Evolutionary conservation across 345 rosid species (phyloP), one percentile per base, ranked within the genome.

Genomic region (Gossypium australe): DNA sequence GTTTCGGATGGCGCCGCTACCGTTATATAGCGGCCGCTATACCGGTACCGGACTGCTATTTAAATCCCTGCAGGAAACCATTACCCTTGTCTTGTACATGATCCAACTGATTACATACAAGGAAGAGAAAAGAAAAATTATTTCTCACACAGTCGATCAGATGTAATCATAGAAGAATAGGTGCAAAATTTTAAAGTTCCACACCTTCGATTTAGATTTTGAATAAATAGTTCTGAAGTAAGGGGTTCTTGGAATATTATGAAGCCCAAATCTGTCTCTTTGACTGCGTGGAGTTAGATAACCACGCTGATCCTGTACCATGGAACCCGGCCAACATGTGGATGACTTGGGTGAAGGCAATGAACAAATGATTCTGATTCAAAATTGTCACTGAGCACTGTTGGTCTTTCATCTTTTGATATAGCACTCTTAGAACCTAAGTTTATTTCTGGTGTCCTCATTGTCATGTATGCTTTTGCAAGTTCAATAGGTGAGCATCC

Each of bases 251-350:
- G 88, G 87, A 75, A 92, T 82, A 82, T 82, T 86, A 60, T 75
- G 91, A 81, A 85, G 85, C 80, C 89, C 89, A 67, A 75, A 73
- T 78, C 86, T 85, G 61, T 80, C 85, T 79, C 90, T 88, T 81
- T 87, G 90, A 78, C 81, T 87, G 69, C 68, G 90, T 70, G 97
- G 97, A 70, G 97, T 91, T 71, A 76, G 67, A 83, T 81, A 88
- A 67, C 77, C 86, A 76, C 2, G 70, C 71, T 80, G 90, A 84
- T 87, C 91, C 67, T 76, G 85, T 76, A 87, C 82, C 80, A 77
- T 78, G 62, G 96, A 86, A 81, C 95, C 98, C 12, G 97, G 97
- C 98, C 97, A 94, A 77, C 90, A 73, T 61, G 85, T 64, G 22
- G 88, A 84, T 59, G 97, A 77, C 80, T 84, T 87, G 5, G 82